Evolutionary conservation across 2,329 filamentous ascomycete species (phyloP).

Genomic region (Hypoxylon sp.): DNA sequence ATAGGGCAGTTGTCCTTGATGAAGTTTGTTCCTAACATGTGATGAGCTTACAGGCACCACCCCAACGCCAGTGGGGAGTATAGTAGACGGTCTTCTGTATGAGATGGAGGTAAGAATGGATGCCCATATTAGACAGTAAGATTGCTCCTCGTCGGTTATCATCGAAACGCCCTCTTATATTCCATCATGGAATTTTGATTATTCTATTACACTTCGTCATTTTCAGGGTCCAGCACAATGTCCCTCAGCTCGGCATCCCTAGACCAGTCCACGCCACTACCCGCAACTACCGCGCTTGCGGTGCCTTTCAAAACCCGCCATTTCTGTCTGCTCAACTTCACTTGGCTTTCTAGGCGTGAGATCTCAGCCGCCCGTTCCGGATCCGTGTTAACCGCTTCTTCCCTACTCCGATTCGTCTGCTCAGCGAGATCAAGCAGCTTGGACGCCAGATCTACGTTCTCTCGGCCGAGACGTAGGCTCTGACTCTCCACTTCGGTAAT

Average conservation of each 20-base stretch:
- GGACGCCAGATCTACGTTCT: constrained; percentile 73
- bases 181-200: neutral
- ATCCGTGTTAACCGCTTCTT: constrained; percentile 65
- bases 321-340: constrained; percentile 73
- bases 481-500: constrained; percentile 70
- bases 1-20: constrained; percentile 5
- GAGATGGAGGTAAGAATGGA: constrained; percentile 6
- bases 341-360: constrained; percentile 67
- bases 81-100: neutral
- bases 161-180: constrained; percentile 7
- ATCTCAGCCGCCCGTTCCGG: constrained; percentile 68
- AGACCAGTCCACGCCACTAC: constrained; percentile 87
- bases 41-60: constrained; percentile 15
- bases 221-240: constrained; percentile 78
- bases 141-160: constrained; percentile 26
- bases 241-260: constrained; percentile 74
- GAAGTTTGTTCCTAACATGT: constrained; percentile 10
- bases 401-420: constrained; percentile 65
- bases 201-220: constrained; percentile 54
- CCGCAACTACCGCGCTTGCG: constrained; percentile 81
- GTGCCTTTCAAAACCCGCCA: constrained; percentile 84
- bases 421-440: constrained; percentile 74
- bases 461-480: constrained; percentile 66
- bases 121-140: constrained; percentile 6
- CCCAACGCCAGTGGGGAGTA: neutral